A percentile compares a stretch with the other conserved stretches of the same genome.
Evolutionary conservation across 441 rosid species (phyloP).

Genomic region (Melastoma candidum): DNA sequence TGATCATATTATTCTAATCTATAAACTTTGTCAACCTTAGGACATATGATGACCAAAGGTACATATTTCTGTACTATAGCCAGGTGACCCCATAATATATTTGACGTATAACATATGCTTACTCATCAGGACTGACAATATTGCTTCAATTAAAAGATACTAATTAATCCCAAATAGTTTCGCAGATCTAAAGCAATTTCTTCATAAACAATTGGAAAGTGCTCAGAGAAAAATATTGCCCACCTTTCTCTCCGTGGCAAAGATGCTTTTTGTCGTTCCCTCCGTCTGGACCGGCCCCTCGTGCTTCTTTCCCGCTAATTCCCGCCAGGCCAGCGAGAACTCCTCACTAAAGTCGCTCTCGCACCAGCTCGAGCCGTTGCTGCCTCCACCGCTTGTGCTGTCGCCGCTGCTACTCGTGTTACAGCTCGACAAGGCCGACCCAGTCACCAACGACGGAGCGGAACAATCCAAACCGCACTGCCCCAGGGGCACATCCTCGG

Average conservation of each 20-base stretch:
- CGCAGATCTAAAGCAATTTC: no score
- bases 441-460: constrained; percentile 15
- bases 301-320: constrained; percentile 24
- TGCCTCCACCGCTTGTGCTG: constrained; percentile 30
- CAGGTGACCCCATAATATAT: no score
- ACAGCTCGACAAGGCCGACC: constrained; percentile 17
- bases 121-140: no score
- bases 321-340: constrained; percentile 36
- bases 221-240: constrained; percentile 6
- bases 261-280: constrained; percentile 15
- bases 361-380: constrained; percentile 67
- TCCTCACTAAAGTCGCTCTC: constrained; percentile 68
- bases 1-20: no score
- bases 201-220: no score
- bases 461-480: constrained; percentile 18
- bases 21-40: no score
- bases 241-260: constrained; percentile 30
- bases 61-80: no score
- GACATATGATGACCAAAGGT: no score
- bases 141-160: no score
- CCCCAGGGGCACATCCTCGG: constrained; percentile 20
- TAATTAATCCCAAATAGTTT: no score
- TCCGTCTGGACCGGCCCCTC: constrained; percentile 19
- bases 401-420: constrained; percentile 31
- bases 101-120: no score